phyloP scores from a whole-genome alignment of 768 basidiomycete species.

The Zangia roseola region DNA sequence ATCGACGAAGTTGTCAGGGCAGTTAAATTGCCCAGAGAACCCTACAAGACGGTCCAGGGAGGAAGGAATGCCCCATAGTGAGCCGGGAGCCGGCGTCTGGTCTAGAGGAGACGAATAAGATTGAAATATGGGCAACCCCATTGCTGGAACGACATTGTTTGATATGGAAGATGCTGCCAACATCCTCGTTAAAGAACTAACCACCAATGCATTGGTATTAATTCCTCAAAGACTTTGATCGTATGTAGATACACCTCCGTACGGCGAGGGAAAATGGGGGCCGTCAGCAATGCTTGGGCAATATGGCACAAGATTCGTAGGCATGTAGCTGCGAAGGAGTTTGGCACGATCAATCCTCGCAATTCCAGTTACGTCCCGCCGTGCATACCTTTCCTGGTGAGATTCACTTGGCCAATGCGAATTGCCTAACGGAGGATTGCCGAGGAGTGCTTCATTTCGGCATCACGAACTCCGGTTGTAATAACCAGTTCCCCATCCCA shows the following conservation, averaged over 20 bases:
- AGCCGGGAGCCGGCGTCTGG: background rate
- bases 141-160: conserved; percentile 3
- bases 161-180: background rate
- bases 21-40: background rate
- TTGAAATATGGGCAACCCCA: background rate
- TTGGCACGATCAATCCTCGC: background rate
- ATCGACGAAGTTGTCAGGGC: background rate
- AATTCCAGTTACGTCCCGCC: background rate
- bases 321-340: background rate
- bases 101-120: background rate
- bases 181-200: background rate
- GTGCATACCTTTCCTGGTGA: conserved; percentile 13
- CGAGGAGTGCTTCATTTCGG: background rate
- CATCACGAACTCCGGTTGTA: background rate
- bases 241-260: background rate
- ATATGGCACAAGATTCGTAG: background rate
- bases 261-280: background rate
- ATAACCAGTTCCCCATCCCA: background rate
- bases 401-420: background rate
- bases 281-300: conserved; percentile 1
- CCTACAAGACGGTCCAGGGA: conserved; percentile 4
- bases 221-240: background rate
- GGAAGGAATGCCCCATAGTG: background rate
- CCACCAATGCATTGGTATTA: background rate
- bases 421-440: background rate